Evolutionary conservation across 2,329 filamentous ascomycete genomes (phyloP).

Genomic region (Magnaporthiopsis rhizophila): DNA sequence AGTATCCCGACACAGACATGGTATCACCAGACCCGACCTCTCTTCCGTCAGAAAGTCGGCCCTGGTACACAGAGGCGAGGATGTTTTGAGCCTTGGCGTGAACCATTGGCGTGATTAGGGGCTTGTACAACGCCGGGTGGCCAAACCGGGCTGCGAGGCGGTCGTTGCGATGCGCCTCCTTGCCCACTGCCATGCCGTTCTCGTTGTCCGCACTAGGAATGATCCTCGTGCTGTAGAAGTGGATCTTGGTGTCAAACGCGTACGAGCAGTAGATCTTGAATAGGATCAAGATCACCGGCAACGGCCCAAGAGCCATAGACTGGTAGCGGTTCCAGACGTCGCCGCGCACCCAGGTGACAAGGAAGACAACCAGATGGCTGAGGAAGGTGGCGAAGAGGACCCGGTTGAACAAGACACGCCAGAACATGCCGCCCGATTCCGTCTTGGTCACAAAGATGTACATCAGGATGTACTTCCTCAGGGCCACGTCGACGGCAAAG

Average conservation of each 20-base stretch:
- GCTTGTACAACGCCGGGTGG: slow-evolving; percentile 83
- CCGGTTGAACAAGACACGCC: slow-evolving; percentile 83
- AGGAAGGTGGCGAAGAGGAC: slow-evolving; percentile 75
- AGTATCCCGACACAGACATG: slow-evolving; percentile 62
- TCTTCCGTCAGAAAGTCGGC: slow-evolving; percentile 62
- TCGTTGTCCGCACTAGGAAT: slow-evolving; percentile 38
- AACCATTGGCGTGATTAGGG: slow-evolving; percentile 91
- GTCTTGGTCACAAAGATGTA: slow-evolving; percentile 97
- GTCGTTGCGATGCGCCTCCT: slow-evolving; percentile 50
- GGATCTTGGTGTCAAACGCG: slow-evolving; percentile 69
- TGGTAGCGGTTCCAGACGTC: slow-evolving; percentile 44
- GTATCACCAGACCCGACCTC: slow-evolving; percentile 49
- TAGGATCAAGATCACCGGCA: slow-evolving; percentile 67
- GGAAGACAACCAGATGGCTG: slow-evolving; percentile 68
- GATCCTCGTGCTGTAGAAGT: slow-evolving; percentile 68
- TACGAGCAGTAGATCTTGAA: slow-evolving; percentile 83
- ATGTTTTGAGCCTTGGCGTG: slow-evolving; percentile 83
- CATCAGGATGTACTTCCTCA: slow-evolving; percentile 92
- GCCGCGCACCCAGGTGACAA: slow-evolving; percentile 66
- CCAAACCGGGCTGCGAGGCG: slow-evolving; percentile 73
- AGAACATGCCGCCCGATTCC: slow-evolving; percentile 88
- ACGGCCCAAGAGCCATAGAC: slow-evolving; percentile 62
- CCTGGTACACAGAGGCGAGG: slow-evolving; percentile 77
- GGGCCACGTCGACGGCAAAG: slow-evolving; percentile 75
- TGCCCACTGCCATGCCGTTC: slow-evolving; percentile 29